Conservation (phyloP, 805 yeast species). For the Diddensiella santjacobensis region DNA sequence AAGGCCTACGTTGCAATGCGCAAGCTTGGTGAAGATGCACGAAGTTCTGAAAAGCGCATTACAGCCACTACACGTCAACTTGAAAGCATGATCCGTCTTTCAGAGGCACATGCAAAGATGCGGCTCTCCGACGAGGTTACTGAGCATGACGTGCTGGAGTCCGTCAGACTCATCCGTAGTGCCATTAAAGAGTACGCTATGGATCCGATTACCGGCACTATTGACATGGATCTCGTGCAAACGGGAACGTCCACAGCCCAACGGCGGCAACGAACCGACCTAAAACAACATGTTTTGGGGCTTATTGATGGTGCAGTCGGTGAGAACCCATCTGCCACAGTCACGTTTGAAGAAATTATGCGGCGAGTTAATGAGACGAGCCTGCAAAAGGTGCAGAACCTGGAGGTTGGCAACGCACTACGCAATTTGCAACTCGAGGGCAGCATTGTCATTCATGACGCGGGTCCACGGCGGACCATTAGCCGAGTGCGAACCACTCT, state of each 20-base stretch:
- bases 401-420: conserved; percentile 65
- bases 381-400: conserved; percentile 60
- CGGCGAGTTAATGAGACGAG: conserved; percentile 63
- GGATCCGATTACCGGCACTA: conserved; percentile 93
- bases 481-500: conserved; percentile 27
- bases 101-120: conserved; percentile 98
- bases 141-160: conserved; percentile 81
- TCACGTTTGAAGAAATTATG: conserved; percentile 57
- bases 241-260: conserved; percentile 92
- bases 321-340: conserved; percentile 41
- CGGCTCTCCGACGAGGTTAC: conserved; percentile 70
- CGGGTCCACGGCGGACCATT: conserved; percentile 63
- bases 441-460: conserved; percentile 64
- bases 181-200: conserved; percentile 98
- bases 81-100: conserved; percentile 88
- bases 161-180: conserved; percentile 84
- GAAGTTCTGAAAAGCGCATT: conserved; percentile 81
- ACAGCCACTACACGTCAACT: conserved; percentile 98
- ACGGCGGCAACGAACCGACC: conserved; percentile 69
- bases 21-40: conserved; percentile 84
- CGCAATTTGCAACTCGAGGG: conserved; percentile 69
- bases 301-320: conserved; percentile 40
- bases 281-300: conserved; percentile 55
- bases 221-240: conserved; percentile 95
- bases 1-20: conserved; percentile 90